Conservation (phyloP, 1,284 basidiomycete genomes). For the Lentinus polychrous region DNA sequence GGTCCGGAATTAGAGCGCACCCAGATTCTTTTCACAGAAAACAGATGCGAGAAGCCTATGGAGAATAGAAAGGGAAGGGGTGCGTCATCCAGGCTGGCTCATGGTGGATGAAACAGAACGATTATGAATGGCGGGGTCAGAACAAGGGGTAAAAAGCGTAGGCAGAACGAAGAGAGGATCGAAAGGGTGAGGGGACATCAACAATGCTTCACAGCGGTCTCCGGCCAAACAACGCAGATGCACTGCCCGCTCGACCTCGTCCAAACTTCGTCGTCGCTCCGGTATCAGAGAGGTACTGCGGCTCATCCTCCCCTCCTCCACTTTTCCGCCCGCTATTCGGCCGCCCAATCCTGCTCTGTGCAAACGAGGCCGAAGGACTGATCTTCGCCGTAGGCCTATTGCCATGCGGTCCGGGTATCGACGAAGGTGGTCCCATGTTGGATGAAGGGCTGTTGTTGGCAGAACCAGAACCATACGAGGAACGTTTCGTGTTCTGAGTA, state of each 20-base stretch:
- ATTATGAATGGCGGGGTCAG: too few species aligned
- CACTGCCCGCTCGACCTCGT: constrained; percentile 11
- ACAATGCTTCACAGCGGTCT: neutral
- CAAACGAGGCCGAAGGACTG: constrained; percentile 33
- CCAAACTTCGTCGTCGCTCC: constrained; percentile 12
- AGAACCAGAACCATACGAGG: constrained; percentile 40
- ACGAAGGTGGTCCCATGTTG: constrained; percentile 16
- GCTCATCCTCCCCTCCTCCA: constrained; percentile 28
- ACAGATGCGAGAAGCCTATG: neutral
- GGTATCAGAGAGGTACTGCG: constrained; percentile 14
- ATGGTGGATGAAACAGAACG: neutral
- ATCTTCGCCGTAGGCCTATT: constrained; percentile 34
- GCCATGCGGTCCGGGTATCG: constrained; percentile 17
- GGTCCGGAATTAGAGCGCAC: too few species aligned
- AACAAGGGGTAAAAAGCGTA: neutral
- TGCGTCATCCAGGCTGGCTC: neutral
- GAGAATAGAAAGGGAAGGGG: neutral
- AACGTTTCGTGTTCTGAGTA: constrained; percentile 40
- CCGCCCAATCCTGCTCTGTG: constrained; percentile 61
- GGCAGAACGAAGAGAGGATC: neutral
- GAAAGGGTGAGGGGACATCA: too few species aligned
- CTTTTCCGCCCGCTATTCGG: constrained; percentile 46
- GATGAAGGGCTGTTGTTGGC: constrained; percentile 2
- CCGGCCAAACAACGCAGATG: constrained; percentile 12
- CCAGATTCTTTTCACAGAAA: too few species aligned